Evolutionary conservation across 2,329 filamentous ascomycete species (phyloP), one percentile per base, ranked within the genome.

Genomic region (Amylocarpus encephaloides): DNA sequence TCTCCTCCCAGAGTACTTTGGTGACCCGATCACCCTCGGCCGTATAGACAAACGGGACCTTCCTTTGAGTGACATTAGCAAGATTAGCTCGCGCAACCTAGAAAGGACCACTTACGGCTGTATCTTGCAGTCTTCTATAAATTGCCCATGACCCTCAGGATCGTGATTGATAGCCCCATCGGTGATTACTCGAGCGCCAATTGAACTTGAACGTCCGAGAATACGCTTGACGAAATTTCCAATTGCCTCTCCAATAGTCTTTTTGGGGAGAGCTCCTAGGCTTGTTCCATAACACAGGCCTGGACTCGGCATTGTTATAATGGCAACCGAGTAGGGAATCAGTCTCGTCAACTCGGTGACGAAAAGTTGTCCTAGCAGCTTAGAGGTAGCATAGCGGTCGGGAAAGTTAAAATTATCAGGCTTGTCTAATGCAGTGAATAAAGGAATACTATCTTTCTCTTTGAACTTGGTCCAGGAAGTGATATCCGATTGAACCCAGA

Each of bases 291-390:
- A 33, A 22, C 43, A 48, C 16, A 42, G 34, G n/a, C 49, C 48
- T 41, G 42, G 52, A 29, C 11, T 48, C 5, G 38, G 41, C 26
- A 35, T 48, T 12, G 26, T 49, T n/a, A 54, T 39, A 13, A 51
- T 49, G 12, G 42, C 49, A n/a, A 49, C 15, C 10, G 45, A 46
- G 5, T 45, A 15, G 2, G 51, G 49, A 18, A 54, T 38, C 9
- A 13, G 42, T 26, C 45, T 51, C 13, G 46, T 34, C 7, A 54
- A 49, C 22, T 54, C 49, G 5, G 45, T 44, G 6, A 54, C 30
- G 30, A 54, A 54, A 2, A 52, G 36, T 22, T 51, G 48, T n/a
- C 48, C 51, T 2, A 53, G 51, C 16, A 53, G 18, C 30, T 53
- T 53, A 5, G 48, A 53, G 1, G 48, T 48, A 2, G 11, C 10